Base-by-base conservation (phyloP, 805 yeast species). In the Tetrapisispora iriomotensis region DNA sequence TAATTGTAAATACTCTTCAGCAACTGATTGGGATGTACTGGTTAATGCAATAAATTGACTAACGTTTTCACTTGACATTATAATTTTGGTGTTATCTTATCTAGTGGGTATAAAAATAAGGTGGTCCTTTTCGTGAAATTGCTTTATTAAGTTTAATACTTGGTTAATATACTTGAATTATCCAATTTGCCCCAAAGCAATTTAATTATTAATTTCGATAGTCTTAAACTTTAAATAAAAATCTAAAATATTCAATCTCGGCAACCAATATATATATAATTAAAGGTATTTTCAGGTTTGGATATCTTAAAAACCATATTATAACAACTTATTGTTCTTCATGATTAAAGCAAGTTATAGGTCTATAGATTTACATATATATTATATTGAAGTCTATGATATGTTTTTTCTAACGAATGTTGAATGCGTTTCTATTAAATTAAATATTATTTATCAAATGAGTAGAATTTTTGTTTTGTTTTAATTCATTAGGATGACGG, bases 1-100 rank as follows among this genome's bases (percentile, higher is more conserved):
- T 22, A 56, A 50, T 13, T 52, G 48, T 20, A 70, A 48, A 38
- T 60, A 68, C 41, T 60, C 60, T 30, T 48, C 50, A 14, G 74
- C 74, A 24, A 59, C 59, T 13, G 57, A 49, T n/a, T 49, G 49
- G 3, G 68, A 56, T 14, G 66, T 55, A 30, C 60, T 61, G 29
- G 72, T 62, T 41, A 67, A 49, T 27, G 62, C 60, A 47, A 61
- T 51, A 44, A 67, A 67, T 42, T 62, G 58, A 28, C 56, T 50
- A 41, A 49, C 58, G 28, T 48, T 48, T 29, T 49, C 58, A 47
- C 49, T 49, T n/a, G 53, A 38, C 34, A 37, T 37, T 14, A 10
- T 24, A n/a, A 14, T 18, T 20, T 13, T 13, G 2, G 20, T 7
- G 8, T 18, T 8, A 13, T 31, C n/a, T 6, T 12, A 23, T 23